These are phyloP conservation scores for Cyberlindnera euphorbiiphila DNA, from an alignment of 805 yeast genomes.

Conservation along the genomic window DNA sequence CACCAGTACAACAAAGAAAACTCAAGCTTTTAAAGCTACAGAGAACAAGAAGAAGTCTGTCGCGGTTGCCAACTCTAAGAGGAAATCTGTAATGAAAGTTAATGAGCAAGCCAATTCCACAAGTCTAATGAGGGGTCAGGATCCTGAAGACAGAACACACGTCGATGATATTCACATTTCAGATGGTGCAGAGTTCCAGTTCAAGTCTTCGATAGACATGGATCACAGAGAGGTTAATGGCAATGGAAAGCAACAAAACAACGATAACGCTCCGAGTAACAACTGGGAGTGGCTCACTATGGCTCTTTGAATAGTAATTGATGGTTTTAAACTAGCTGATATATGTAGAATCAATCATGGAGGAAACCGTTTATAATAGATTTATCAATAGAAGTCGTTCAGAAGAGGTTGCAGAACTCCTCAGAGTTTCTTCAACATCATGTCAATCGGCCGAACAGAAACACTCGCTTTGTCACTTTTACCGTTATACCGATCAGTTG, in stretches of 20 bases:
- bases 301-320: conserved; percentile 25
- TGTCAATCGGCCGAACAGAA: too few relatives aligned
- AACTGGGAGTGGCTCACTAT: conserved; percentile 31
- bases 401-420: too few relatives aligned
- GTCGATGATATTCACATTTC: conserved; percentile 10
- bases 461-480: too few relatives aligned
- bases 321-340: too few relatives aligned
- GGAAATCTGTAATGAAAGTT: background rate
- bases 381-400: too few relatives aligned
- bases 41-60: conserved; percentile 12
- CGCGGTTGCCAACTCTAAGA: conserved; percentile 3
- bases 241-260: background rate
- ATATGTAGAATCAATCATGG: too few relatives aligned
- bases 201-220: conserved; percentile 12
- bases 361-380: too few relatives aligned
- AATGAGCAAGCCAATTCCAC: background rate
- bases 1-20: background rate
- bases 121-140: too few relatives aligned
- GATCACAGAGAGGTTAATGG: conserved; percentile 7
- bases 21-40: background rate
- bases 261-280: conserved; percentile 18
- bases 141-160: too few relatives aligned
- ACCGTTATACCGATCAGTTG: too few relatives aligned
- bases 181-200: conserved; percentile 18
- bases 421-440: too few relatives aligned